Evolutionary conservation across 345 rosid species (phyloP).

Genomic region (Eucalyptus sp.): DNA sequence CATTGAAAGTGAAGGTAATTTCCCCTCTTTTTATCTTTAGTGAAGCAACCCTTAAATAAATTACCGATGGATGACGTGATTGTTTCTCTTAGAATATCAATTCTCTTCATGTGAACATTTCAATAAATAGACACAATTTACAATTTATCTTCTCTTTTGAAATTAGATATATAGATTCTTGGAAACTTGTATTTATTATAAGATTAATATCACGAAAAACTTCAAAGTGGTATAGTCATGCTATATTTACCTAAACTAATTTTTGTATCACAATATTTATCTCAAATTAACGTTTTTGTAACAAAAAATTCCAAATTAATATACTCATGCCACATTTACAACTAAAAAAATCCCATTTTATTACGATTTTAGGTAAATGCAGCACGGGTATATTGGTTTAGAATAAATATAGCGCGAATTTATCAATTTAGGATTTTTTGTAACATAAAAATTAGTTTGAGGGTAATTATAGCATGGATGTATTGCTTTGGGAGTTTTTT

Average conservation of each 20-base stretch:
- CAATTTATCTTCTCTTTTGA: neutral
- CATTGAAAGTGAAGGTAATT: neutral
- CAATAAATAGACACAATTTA: fast-evolving
- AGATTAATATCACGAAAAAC: fast-evolving
- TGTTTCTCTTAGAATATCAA: neutral
- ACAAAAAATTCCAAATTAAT: too few species aligned
- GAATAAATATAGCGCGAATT: fast-evolving
- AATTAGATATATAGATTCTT: fast-evolving
- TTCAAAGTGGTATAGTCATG: fast-evolving
- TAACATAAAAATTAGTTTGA: fast-evolving
- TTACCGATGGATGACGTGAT: neutral
- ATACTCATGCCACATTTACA: fast-evolving
- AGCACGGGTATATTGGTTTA: fast-evolving
- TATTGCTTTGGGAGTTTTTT: neutral
- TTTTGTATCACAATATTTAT: neutral
- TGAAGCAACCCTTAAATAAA: neutral
- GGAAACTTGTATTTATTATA: fast-evolving
- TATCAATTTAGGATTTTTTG: fast-evolving
- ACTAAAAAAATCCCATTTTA: too few species aligned
- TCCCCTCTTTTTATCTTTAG: neutral
- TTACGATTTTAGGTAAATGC: fast-evolving
- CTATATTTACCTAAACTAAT: neutral
- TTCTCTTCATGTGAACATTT: neutral
- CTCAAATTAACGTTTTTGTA: fast-evolving
- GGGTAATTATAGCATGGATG: fast-evolving